A percentile compares a stretch with the other conserved stretches of the same genome.
phyloP scores from a whole-genome alignment of 306 rosid genomes.

The Trifolium fragiferum region DNA sequence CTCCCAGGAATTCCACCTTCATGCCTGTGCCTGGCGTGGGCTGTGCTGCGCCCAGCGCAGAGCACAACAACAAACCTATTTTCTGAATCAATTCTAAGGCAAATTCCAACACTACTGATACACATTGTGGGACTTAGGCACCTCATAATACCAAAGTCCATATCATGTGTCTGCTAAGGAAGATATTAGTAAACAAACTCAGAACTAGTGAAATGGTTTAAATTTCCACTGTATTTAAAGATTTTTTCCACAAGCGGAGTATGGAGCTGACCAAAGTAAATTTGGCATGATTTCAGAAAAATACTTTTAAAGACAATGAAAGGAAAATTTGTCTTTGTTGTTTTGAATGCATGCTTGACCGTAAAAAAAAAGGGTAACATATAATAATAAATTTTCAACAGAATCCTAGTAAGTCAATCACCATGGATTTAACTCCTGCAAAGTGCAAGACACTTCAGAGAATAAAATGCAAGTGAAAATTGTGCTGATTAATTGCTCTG shows the following conservation, averaged over 20 bases:
- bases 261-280: background rate
- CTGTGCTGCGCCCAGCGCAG: too few species aligned
- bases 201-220: background rate
- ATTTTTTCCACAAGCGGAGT: background rate
- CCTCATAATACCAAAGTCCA: background rate
- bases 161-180: background rate
- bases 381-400: constrained; percentile 12
- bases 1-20: too few species aligned
- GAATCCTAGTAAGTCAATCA: constrained; percentile 12
- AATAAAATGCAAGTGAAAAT: background rate
- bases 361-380: too few species aligned
- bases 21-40: too few species aligned
- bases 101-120: background rate
- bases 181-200: background rate
- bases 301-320: constrained; percentile 1
- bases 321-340: too few species aligned
- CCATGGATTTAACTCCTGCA: constrained; percentile 23
- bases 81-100: too few species aligned
- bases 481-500: background rate
- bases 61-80: too few species aligned
- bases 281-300: constrained; percentile 11
- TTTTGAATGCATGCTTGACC: too few species aligned
- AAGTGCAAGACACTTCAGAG: background rate
- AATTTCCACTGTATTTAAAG: background rate
- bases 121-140: background rate